Evolutionary conservation across 129 eudicot genomes (phyloP).

Genomic region (Apium graveolens): DNA sequence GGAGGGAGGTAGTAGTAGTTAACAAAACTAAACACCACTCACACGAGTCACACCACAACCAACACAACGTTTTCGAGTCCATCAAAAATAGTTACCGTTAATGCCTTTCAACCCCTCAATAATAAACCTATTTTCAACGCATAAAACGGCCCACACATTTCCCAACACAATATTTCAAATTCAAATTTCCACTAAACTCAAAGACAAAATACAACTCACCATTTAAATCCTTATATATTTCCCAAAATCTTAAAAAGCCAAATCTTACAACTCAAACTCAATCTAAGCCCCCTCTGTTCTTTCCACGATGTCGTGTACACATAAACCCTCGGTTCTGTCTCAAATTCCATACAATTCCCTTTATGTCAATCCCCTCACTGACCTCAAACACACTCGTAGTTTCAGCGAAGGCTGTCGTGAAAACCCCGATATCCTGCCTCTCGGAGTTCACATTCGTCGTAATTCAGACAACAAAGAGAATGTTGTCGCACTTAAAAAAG

Average conservation of each 20-base stretch:
- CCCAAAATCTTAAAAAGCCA: constrained; percentile 1
- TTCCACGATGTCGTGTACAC: constrained; percentile 36
- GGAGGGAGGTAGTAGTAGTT: too few relatives aligned
- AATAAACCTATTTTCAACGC: constrained; percentile 15
- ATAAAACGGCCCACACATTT: constrained; percentile 18
- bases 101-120: neutral
- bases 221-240: neutral
- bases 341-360: constrained; percentile 42
- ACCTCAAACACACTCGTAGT: constrained; percentile 43
- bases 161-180: constrained; percentile 34
- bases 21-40: neutral
- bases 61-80: constrained; percentile 3
- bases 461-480: constrained; percentile 24
- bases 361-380: constrained; percentile 47
- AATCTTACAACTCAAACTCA: neutral
- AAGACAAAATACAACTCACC: neutral
- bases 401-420: constrained; percentile 24
- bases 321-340: constrained; percentile 20
- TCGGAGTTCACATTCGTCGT: constrained; percentile 24
- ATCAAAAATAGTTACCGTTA: constrained; percentile 38
- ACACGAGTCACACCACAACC: neutral
- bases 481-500: constrained; percentile 20
- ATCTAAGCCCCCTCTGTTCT: neutral
- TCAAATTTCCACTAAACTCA: constrained; percentile 20
- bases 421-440: constrained; percentile 4